Evolutionary conservation across 192 early-diverging fungal species (phyloP).

Genomic region (Coemansia sp.): DNA sequence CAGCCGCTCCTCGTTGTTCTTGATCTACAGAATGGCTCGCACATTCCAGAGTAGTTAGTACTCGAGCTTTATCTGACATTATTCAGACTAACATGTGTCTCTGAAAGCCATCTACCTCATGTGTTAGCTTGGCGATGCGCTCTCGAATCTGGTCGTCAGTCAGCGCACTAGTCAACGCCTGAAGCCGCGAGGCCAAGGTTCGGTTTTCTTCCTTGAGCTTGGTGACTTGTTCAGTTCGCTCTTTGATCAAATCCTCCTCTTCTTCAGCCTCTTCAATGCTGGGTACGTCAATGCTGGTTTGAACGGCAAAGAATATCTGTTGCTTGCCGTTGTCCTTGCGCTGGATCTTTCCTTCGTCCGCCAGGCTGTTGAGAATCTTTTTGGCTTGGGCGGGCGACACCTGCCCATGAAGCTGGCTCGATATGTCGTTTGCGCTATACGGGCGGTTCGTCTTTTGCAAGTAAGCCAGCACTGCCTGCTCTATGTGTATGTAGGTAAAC

Average conservation of each 20-base stretch:
- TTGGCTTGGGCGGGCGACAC: constrained; percentile 41
- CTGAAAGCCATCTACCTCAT: constrained; percentile 15
- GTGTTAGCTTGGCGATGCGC: constrained; percentile 32
- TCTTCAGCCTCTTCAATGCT: constrained; percentile 45
- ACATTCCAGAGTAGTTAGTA: neutral
- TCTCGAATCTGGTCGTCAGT: constrained; percentile 48
- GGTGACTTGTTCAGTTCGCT: constrained; percentile 20
- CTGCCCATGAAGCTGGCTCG: constrained; percentile 50
- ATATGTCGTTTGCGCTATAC: constrained; percentile 52
- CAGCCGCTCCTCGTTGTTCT: constrained; percentile 35
- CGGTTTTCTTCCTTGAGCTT: constrained; percentile 35
- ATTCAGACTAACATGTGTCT: neutral
- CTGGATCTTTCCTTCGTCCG: constrained; percentile 32
- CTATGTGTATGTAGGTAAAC: constrained; percentile 3
- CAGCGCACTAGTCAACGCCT: constrained; percentile 28
- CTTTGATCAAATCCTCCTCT: constrained; percentile 38
- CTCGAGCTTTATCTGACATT: too few species aligned
- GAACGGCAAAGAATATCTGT: constrained; percentile 43
- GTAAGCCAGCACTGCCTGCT: constrained; percentile 33
- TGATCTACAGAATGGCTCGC: constrained; percentile 6
- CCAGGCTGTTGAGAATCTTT: constrained; percentile 46
- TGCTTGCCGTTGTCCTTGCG: constrained; percentile 47
- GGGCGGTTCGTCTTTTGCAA: constrained; percentile 41
- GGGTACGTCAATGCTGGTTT: constrained; percentile 29
- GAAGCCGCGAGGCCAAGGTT: constrained; percentile 15